Evolutionary conservation across 192 early-diverging fungal genomes (phyloP).

Genomic region (Fimicolochytrium jonesii): DNA sequence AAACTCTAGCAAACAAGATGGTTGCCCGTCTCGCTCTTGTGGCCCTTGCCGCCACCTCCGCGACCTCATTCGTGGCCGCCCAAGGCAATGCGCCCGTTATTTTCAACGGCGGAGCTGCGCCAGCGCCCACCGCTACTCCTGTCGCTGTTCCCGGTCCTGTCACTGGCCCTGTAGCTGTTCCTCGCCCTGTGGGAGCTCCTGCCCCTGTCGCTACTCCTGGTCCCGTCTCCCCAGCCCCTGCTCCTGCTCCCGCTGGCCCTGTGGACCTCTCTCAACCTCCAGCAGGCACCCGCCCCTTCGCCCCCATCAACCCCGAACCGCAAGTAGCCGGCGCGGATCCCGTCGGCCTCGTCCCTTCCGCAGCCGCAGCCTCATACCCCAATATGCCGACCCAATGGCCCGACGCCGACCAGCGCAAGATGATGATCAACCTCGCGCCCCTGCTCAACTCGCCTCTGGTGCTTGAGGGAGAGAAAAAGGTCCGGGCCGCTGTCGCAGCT

Average conservation of each 20-base stretch:
- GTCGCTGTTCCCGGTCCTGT: neutral
- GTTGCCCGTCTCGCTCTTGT: neutral
- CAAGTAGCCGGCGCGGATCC: no score
- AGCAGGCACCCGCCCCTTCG: no score
- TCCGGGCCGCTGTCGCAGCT: no score
- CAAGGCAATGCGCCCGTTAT: no score
- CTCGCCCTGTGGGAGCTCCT: no score
- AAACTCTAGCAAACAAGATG: no score
- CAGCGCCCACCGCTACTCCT: neutral
- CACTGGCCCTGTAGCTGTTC: no score
- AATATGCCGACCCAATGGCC: slow-evolving; percentile 4
- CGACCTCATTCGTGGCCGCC: neutral
- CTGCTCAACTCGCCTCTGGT: neutral
- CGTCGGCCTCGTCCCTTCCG: no score
- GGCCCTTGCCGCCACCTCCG: neutral
- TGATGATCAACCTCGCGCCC: neutral
- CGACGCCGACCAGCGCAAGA: neutral
- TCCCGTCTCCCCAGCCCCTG: neutral
- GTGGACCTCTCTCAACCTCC: no score
- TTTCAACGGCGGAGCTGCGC: no score
- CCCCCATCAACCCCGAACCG: no score
- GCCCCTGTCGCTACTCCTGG: no score
- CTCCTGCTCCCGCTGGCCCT: neutral
- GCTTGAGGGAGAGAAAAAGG: neutral
- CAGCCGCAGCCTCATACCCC: neutral